Conservation (phyloP, 2,329 filamentous ascomycete genomes). For the Stagonosporopsis cucurbitacearum region DNA sequence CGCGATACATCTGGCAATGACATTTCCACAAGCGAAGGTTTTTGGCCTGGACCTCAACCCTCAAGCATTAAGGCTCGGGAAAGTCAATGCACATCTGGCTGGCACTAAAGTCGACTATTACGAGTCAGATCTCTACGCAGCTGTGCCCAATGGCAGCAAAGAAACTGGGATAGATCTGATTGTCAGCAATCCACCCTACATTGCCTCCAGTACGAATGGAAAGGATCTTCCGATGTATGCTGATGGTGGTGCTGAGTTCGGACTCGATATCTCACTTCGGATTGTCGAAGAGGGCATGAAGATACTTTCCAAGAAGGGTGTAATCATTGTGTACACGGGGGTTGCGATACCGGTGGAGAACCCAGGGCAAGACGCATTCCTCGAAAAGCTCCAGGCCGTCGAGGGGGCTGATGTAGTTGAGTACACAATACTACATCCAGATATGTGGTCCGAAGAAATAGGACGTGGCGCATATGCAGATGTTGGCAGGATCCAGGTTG, state of each 20-base stretch:
- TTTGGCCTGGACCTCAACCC: conserved; percentile 32
- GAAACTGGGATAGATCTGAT: conserved; percentile 27
- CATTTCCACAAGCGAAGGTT: conserved; percentile 25
- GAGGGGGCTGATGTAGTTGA: conserved; percentile 21
- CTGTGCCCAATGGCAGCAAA: conserved; percentile 16
- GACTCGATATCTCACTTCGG: conserved; percentile 27
- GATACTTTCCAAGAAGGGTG: conserved; percentile 21
- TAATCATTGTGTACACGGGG: conserved; percentile 33
- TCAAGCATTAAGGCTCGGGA: conserved; percentile 24
- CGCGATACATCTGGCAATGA: conserved; percentile 33
- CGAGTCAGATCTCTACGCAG: conserved; percentile 31
- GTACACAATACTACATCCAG: conserved; percentile 32
- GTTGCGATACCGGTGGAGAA: conserved; percentile 28
- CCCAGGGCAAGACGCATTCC: conserved; percentile 27
- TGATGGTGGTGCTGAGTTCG: conserved; percentile 33
- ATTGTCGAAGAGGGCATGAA: conserved; percentile 31
- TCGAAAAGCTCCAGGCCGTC: conserved; percentile 24
- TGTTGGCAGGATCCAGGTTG: conserved; percentile 34
- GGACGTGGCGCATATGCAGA: conserved; percentile 31
- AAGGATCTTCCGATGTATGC: conserved; percentile 34
- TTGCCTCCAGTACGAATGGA: conserved; percentile 29
- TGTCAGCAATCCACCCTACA: conserved; percentile 36
- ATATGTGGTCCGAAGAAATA: conserved; percentile 38
- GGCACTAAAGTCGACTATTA: conserved; percentile 20
- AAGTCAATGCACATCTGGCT: conserved; percentile 27